Base-by-base conservation (phyloP, 495 filamentous ascomycete genomes). In the Astrothelium macrocarpum region DNA sequence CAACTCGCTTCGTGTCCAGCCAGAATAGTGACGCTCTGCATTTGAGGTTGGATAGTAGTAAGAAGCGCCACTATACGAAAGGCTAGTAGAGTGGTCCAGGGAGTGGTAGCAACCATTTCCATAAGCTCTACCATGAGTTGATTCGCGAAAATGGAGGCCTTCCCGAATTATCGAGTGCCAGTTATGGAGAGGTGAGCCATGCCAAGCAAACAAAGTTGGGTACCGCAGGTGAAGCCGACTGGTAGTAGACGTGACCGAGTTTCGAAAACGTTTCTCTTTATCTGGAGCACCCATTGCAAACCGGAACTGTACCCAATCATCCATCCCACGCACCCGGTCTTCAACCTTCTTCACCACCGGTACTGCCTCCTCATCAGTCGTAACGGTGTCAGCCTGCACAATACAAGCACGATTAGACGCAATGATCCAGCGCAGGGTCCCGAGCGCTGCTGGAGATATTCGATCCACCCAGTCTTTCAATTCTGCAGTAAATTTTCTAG, bases 141-240 rank as follows among this genome's bases (percentile, higher is more conserved):
- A 72, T 1, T 82, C 66, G 9, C 84, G 81, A 75, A 85, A 96
- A 69, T 95, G 80, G 5, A 97, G 75, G 1, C 92, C 91, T 63
- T 87, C 81, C 49, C 93, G 82, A 61, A 97, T 81, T 64, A 97
- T 97, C 66, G 83, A 87, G 72, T 96, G 93, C 93, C 93, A 97
- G 70, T 95, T 96, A 0, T 65, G 43, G 1, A 96, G 64, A 0
- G 76, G 73, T 68, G 90, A 95, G 2, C 93, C 93, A 72, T 94
- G 90, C 82, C 86, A 95, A 1, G 88, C 90, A 71, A 93, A 93
- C 1, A 95, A 68, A 0, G 90, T 90, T 0, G 90, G 87, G 66
- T 85, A 74, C 28, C 70, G 68, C 12, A 76, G 64, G 7, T 77
- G 74, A 16, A 78, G 65, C 1, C 73, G 70, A 14, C 69, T 61